phyloP scores from a whole-genome alignment of 2,329 filamentous ascomycete genomes.

The Nemania bipapillata region DNA sequence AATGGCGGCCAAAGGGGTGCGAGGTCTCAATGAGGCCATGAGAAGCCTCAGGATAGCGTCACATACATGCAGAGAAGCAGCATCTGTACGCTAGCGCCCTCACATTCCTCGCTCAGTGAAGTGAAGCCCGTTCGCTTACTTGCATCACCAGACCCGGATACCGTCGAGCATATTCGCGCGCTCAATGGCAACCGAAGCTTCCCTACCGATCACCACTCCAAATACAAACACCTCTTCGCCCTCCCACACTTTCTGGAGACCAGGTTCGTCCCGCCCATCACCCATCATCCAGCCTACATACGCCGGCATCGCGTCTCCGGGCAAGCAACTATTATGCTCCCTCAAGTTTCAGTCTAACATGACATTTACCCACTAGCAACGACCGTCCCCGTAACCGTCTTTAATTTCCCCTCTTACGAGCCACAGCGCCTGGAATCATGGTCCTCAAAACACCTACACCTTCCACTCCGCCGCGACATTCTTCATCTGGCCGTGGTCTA shows the following conservation, averaged over 20 bases:
- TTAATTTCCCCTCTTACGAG: conserved; percentile 89
- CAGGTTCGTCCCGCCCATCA: conserved; percentile 53
- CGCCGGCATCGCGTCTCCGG: background rate
- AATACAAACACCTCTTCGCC: conserved; percentile 53
- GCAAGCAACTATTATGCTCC: background rate
- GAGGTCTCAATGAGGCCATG: conserved; percentile 65
- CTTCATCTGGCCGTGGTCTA: conserved; percentile 91
- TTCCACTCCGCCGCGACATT: conserved; percentile 89
- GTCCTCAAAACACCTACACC: conserved; percentile 81
- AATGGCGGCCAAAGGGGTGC: conserved; percentile 63
- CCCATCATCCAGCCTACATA: background rate
- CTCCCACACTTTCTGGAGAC: conserved; percentile 54
- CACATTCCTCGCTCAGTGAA: background rate
- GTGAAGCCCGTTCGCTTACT: conserved; percentile 19
- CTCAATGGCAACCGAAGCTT: conserved; percentile 67
- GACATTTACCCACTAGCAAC: conserved; percentile 56
- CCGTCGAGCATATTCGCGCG: conserved; percentile 57
- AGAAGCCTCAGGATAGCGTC: conserved; percentile 61
- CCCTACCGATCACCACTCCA: conserved; percentile 54
- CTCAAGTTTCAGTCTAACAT: conserved; percentile 29
- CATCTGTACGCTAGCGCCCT: conserved; percentile 44
- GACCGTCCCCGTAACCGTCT: conserved; percentile 83
- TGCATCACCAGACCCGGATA: conserved; percentile 43
- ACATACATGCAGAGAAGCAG: conserved; percentile 54
- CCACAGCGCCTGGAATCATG: conserved; percentile 81